A percentile compares a stretch with the other conserved stretches of the same genome.
Conservation (phyloP, 2,329 filamentous ascomycete species). For the Alternaria triticina region DNA sequence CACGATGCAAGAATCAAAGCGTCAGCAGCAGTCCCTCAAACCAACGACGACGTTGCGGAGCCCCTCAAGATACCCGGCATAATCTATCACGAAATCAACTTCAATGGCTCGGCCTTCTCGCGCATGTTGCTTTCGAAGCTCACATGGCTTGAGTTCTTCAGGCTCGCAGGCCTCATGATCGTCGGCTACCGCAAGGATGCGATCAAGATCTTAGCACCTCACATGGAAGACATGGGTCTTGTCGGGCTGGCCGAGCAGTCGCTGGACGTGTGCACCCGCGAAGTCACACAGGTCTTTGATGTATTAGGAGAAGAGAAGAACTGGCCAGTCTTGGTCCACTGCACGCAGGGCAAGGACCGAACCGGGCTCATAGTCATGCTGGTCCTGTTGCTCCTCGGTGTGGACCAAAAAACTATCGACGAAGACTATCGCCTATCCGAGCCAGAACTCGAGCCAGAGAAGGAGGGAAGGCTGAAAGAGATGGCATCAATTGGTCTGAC, state of each 20-base stretch:
- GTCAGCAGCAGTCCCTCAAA: slow-evolving; percentile 54
- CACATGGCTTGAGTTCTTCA: slow-evolving; percentile 69
- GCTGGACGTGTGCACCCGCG: slow-evolving; percentile 69
- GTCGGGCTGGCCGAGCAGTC: slow-evolving; percentile 73
- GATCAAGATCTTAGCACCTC: slow-evolving; percentile 70
- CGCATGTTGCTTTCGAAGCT: slow-evolving; percentile 70
- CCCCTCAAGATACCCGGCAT: slow-evolving; percentile 69
- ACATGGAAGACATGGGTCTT: slow-evolving; percentile 76
- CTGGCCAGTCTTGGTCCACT: slow-evolving; percentile 76
- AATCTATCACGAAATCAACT: slow-evolving; percentile 70
- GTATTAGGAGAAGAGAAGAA: slow-evolving; percentile 56
- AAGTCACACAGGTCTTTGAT: slow-evolving; percentile 63
- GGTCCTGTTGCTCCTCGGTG: slow-evolving; percentile 66
- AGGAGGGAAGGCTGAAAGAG: slow-evolving; percentile 69
- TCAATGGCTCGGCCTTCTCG: slow-evolving; percentile 77
- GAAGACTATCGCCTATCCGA: slow-evolving; percentile 75
- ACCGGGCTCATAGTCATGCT: slow-evolving; percentile 76
- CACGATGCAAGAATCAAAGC: slow-evolving; percentile 56
- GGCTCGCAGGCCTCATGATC: slow-evolving; percentile 67
- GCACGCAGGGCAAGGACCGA: slow-evolving; percentile 88
- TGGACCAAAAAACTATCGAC: slow-evolving; percentile 66
- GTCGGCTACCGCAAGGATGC: slow-evolving; percentile 72
- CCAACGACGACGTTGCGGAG: slow-evolving; percentile 60
- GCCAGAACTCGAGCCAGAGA: slow-evolving; percentile 65
- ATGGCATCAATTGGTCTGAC: slow-evolving; percentile 73